Evolutionary conservation across 371 early-diverging fungal species (phyloP), one percentile per base, ranked within the genome.

Genomic region (Circinella umbellata): DNA sequence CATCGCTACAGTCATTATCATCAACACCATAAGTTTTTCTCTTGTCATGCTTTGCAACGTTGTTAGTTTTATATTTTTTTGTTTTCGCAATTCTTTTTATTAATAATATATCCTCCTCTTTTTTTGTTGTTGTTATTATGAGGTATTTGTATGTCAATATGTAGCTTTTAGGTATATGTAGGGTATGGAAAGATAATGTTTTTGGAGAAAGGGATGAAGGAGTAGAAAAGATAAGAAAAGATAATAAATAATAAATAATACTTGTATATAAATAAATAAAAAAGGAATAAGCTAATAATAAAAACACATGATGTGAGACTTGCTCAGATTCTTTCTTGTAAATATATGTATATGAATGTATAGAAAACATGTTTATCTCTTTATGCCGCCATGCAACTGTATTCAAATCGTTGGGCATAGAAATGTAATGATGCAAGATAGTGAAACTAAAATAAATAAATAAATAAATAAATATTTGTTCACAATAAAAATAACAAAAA

Each of bases 401-500:
- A 84, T 20, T 79, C 64, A 64, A 75, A 84, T 61, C 87, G 65
- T 6, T 74, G 55, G 14, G 77, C 76, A 70, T 84, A 85, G 54
- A 81, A 84, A 59, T 80, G 84, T 10, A 85, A 69, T 61, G 82
- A 74, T 17, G 87, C 83, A 64, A 73, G 69, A 73, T 89, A 89
- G 64, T 89, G 90, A 66, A 80, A 82, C 73, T 80, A 68, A 10
- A 8, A 64, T 17, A 8, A 57, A 27, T 14, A 51, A 13, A 37
- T 63, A 42, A 18, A 42, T 34, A 51, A 1, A 47, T 11, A 34
- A 20, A 34, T 35, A 36, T 27, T 17, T 54, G 8, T 53, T 35
- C 46, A 17, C 18, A 47, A 27, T 17, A 60, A 34, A n/a, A 63
- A 46, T 47, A 63, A 42, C 11, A 17, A 48, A 42, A 48, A 27